Conservation (phyloP, 441 rosid genomes). For the Pelargonium citronellum region DNA sequence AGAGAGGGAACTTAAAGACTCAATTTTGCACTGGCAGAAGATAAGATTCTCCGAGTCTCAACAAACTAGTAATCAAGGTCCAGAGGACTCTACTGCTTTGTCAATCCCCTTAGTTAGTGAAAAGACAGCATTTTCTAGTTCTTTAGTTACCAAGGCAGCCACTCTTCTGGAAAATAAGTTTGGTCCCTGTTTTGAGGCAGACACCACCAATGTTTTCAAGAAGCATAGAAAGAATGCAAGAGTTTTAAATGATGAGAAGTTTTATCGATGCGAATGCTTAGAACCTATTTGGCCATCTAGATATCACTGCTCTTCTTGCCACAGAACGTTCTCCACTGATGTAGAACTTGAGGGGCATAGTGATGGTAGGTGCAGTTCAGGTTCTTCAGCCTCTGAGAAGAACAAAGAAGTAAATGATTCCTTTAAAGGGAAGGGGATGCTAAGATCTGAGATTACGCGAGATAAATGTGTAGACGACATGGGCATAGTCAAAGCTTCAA, state of each 20-base stretch:
- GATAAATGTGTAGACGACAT: conserved; percentile 32
- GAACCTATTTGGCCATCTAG: conserved; percentile 79
- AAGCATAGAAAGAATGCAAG: conserved; percentile 49
- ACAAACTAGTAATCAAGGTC: conserved; percentile 30
- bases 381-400: conserved; percentile 38
- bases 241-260: conserved; percentile 43
- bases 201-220: conserved; percentile 34
- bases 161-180: conserved; percentile 62
- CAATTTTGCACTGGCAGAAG: conserved; percentile 58
- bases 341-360: conserved; percentile 57
- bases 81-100: conserved; percentile 26
- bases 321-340: conserved; percentile 52
- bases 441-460: conserved; percentile 28
- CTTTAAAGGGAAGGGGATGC: conserved; percentile 38
- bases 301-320: conserved; percentile 81
- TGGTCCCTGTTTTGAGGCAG: conserved; percentile 51
- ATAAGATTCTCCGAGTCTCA: conserved; percentile 44
- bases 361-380: conserved; percentile 50
- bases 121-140: conserved; percentile 26
- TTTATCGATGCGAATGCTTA: conserved; percentile 73
- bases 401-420: conserved; percentile 36
- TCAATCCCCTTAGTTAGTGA: conserved; percentile 24
- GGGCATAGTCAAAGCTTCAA: conserved; percentile 33
- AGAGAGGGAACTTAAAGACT: conserved; percentile 76
- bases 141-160: conserved; percentile 65